Evolutionary conservation across 2,329 filamentous ascomycete genomes (phyloP).

Genomic region (Aureobasidium sp.): DNA sequence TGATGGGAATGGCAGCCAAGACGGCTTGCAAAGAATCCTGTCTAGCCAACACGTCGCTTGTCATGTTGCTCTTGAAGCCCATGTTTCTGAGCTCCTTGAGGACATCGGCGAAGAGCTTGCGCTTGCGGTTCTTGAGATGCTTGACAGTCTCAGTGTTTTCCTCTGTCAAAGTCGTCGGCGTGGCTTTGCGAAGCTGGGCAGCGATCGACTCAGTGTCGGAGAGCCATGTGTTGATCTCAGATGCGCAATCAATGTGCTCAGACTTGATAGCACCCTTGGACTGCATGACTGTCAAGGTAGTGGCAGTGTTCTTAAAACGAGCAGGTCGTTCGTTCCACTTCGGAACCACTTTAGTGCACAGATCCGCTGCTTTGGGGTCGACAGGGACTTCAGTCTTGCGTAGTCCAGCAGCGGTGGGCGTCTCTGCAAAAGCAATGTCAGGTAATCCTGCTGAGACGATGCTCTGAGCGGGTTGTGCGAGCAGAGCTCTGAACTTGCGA

Average conservation of each 20-base stretch:
- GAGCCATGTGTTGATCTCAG: conserved; percentile 21
- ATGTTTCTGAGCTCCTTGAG: conserved; percentile 77
- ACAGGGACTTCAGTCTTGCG: neutral
- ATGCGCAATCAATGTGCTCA: conserved; percentile 49
- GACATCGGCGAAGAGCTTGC: conserved; percentile 82
- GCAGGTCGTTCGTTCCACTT: conserved; percentile 43
- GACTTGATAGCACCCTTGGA: conserved; percentile 51
- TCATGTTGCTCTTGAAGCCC: conserved; percentile 80
- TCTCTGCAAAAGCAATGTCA: neutral
- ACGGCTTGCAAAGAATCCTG: conserved; percentile 67
- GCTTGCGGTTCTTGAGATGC: conserved; percentile 84
- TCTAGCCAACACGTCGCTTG: conserved; percentile 62
- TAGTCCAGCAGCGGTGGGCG: neutral
- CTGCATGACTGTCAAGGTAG: conserved; percentile 68
- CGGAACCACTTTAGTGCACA: conserved; percentile 18
- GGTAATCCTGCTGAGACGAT: conserved; percentile 37
- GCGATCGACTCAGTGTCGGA: conserved; percentile 14
- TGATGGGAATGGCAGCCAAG: conserved; percentile 48
- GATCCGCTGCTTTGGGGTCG: neutral
- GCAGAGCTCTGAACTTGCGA: conserved; percentile 74
- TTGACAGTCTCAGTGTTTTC: conserved; percentile 80
- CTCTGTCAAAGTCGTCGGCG: conserved; percentile 71
- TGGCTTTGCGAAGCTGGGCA: conserved; percentile 72
- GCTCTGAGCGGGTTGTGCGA: conserved; percentile 67
- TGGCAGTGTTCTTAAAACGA: conserved; percentile 63